phyloP scores from a whole-genome alignment of 257 asterid species.

The Scutellaria minor region DNA sequence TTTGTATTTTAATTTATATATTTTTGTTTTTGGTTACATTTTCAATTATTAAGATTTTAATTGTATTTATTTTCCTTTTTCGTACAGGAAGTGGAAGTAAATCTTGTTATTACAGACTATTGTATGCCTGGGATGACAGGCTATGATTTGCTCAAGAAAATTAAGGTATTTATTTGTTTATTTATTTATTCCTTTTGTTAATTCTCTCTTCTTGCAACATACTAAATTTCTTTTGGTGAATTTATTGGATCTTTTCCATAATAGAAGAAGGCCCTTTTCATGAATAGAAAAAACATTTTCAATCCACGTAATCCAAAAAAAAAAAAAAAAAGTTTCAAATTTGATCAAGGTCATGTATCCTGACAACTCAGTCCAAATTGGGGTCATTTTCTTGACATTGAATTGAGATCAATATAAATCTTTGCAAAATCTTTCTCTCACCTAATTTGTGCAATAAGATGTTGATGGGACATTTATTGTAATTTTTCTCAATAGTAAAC shows the following conservation, averaged over 20 bases:
- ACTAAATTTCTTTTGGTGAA: background rate
- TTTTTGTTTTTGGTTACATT: background rate
- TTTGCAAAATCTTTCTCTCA: conserved; percentile 48
- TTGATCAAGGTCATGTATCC: conserved; percentile 39
- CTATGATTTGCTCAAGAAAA: conserved; percentile 66
- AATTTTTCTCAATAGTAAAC: background rate
- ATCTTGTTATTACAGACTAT: conserved; percentile 64
- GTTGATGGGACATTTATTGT: conserved; percentile 44
- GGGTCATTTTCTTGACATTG: conserved; percentile 51
- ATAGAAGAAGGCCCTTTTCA: background rate
- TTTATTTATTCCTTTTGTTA: background rate
- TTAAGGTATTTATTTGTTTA: conserved; percentile 46
- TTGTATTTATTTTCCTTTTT: background rate
- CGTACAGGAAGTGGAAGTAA: conserved; percentile 51
- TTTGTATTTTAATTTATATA: too few species aligned
- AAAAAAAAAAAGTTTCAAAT: conserved; percentile 9
- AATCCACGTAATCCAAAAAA: background rate
- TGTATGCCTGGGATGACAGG: conserved; percentile 79
- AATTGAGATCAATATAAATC: conserved; percentile 55
- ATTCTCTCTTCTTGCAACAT: background rate
- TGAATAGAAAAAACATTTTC: background rate
- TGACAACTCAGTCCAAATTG: conserved; percentile 33
- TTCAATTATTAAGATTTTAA: background rate
- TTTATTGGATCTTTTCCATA: background rate
- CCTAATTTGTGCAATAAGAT: conserved; percentile 42